Conservation (phyloP, 768 basidiomycete species). For the Terana coerulea region DNA sequence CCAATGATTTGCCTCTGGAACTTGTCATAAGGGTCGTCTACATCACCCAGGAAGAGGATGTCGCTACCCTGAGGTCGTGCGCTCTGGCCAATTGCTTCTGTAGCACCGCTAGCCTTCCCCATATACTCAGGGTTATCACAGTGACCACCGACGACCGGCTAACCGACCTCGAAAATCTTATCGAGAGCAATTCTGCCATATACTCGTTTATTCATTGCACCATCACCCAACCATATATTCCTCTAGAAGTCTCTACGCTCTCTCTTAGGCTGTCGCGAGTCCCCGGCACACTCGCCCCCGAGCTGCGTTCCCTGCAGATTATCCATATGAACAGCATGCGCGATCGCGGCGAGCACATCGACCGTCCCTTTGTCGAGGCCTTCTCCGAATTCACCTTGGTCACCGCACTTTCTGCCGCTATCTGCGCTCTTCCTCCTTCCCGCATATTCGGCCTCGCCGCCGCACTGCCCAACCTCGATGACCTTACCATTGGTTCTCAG, state of each 20-base stretch:
- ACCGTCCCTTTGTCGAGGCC: not conserved
- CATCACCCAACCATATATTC: not conserved
- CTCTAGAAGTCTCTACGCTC: not conserved
- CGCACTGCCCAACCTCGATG: slow-evolving; percentile 1
- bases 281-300: not conserved
- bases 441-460: not conserved
- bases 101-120: not conserved
- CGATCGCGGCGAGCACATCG: not conserved
- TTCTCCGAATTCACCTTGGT: slow-evolving; percentile 4
- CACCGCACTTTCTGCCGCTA: not conserved
- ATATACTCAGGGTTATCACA: not conserved
- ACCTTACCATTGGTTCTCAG: slow-evolving; percentile 1
- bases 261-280: not conserved
- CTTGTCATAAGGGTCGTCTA: not conserved
- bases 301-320: not conserved
- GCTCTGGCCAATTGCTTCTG: slow-evolving; percentile 1
- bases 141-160: slow-evolving; percentile 1
- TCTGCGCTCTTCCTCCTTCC: not conserved
- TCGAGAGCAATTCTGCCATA: not conserved
- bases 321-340: not conserved
- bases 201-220: not conserved
- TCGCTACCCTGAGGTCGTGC: not conserved
- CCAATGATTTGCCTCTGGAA: not conserved
- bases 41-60: not conserved
- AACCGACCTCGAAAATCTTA: not conserved